Evolutionary conservation across 73 alveolate species (phyloP).

Genomic region (Blepharisma stoltei): DNA sequence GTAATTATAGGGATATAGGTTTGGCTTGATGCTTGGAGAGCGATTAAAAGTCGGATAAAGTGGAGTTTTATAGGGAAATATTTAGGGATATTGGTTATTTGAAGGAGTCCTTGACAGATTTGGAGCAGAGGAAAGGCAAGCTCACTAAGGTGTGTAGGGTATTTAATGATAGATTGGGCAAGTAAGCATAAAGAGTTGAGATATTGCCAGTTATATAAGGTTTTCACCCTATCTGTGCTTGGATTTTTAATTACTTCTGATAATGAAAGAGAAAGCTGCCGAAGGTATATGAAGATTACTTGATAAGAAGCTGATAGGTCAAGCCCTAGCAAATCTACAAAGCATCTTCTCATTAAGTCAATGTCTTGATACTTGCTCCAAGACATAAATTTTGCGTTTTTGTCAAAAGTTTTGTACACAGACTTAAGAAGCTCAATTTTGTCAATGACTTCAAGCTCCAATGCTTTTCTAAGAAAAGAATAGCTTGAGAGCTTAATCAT

Average conservation of each 20-base stretch:
- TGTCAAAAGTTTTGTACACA: not conserved
- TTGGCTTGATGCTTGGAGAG: not conserved
- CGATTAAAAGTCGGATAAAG: not conserved
- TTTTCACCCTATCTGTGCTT: not conserved
- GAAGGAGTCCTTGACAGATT: not conserved
- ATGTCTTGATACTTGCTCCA: not conserved
- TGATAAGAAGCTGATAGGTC: conserved; percentile 17
- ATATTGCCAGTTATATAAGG: conserved; percentile 22
- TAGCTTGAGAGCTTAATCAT: not conserved
- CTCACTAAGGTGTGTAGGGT: not conserved
- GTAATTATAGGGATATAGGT: not conserved
- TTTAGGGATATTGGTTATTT: conserved; percentile 1
- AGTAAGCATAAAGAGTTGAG: not conserved
- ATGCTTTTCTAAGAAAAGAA: not conserved
- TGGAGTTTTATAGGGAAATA: conserved; percentile 27
- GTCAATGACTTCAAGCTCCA: not conserved
- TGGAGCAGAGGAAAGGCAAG: not conserved
- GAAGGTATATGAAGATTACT: not conserved
- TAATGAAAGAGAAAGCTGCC: conserved; percentile 3
- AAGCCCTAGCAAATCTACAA: conserved; percentile 11
- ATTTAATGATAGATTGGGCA: conserved; percentile 12
- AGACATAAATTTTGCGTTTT: conserved; percentile 9
- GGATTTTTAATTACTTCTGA: conserved; percentile 9
- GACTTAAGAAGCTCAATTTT: not conserved
- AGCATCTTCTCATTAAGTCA: conserved; percentile 24